These are phyloP conservation scores for Melaleuca alternifolia DNA, from an alignment of 345 rosid species.

Conservation along the genomic window DNA sequence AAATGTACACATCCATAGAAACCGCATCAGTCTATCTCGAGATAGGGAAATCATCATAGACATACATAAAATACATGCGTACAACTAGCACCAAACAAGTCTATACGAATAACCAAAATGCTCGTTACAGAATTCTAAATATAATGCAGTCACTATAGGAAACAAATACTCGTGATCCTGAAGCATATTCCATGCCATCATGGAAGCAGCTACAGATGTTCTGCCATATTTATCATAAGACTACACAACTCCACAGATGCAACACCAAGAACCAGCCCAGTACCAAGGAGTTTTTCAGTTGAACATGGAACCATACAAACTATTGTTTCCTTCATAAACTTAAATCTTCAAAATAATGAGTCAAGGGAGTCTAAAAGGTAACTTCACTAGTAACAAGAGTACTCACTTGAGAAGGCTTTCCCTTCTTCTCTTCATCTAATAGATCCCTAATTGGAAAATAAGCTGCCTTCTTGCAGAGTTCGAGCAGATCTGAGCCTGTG, in stretches of 20 bases:
- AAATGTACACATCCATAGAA: neutral
- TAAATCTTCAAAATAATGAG: neutral
- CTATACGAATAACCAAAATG: neutral
- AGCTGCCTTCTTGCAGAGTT: constrained; percentile 95
- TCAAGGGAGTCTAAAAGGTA: neutral
- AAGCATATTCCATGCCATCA: neutral
- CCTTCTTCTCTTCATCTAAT: constrained; percentile 76
- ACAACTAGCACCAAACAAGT: neutral
- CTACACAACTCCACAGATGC: neutral
- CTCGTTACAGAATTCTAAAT: neutral
- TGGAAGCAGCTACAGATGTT: neutral
- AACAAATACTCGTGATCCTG: neutral
- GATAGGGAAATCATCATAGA: neutral
- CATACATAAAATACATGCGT: neutral
- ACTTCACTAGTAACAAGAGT: neutral
- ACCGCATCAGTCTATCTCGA: neutral
- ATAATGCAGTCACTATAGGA: neutral
- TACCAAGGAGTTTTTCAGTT: neutral
- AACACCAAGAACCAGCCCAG: neutral
- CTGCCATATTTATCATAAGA: neutral
- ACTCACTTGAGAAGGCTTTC: constrained; percentile 53
- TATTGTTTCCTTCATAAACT: neutral
- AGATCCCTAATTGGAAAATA: constrained; percentile 82
- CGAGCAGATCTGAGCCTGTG: constrained; percentile 92
- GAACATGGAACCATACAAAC: neutral